Percentiles rank a stretch among this genome's conserved stretches.
Conservation (phyloP, 768 basidiomycete genomes). For the Rossbeevera mucosa region DNA sequence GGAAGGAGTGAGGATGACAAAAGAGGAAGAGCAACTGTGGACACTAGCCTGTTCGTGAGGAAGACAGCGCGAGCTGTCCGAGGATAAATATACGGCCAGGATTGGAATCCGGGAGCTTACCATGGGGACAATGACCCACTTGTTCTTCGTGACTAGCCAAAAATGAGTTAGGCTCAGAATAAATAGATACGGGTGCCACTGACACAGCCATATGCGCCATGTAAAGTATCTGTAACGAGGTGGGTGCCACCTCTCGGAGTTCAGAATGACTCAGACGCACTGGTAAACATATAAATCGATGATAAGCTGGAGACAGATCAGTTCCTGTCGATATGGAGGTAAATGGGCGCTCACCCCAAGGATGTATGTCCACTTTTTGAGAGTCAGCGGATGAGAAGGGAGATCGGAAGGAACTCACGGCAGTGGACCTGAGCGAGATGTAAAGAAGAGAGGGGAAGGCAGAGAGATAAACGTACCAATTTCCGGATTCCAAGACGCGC, state of each 20-base stretch:
- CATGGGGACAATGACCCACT: slow-evolving; percentile 19
- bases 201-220: slow-evolving; percentile 29
- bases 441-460: neutral
- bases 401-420: slow-evolving; percentile 13
- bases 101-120: neutral
- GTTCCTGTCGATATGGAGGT: neutral
- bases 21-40: neutral
- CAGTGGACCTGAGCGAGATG: slow-evolving; percentile 9
- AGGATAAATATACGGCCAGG: neutral
- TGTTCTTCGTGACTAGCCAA: slow-evolving; percentile 14
- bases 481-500: slow-evolving; percentile 7
- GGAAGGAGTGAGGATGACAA: neutral
- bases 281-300: slow-evolving; percentile 27
- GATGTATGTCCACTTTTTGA: slow-evolving; percentile 19
- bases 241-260: neutral
- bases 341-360: slow-evolving; percentile 19
- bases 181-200: slow-evolving; percentile 1
- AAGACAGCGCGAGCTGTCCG: slow-evolving; percentile 12
- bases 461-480: slow-evolving; percentile 17
- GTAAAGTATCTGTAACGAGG: slow-evolving; percentile 22
- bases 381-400: neutral
- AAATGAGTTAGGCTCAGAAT: slow-evolving; percentile 1
- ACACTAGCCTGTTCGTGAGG: slow-evolving; percentile 20
- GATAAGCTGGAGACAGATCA: slow-evolving; percentile 17
- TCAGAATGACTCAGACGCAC: slow-evolving; percentile 5